These are phyloP conservation scores for Fraxinus platypoda DNA, from an alignment of 305 asterid species.

Conservation along the genomic window DNA sequence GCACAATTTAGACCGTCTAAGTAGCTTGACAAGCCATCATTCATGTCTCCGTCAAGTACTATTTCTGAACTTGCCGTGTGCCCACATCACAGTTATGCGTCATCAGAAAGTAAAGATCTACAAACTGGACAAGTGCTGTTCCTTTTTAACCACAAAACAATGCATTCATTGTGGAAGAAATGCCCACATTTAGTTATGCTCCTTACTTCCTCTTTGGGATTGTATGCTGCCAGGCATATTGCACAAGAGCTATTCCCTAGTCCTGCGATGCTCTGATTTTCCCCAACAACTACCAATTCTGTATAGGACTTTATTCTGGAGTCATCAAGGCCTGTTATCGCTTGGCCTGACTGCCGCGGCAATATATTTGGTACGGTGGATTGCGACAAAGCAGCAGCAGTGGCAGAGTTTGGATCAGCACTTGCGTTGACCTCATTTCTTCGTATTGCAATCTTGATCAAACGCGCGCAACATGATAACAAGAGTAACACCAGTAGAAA, in stretches of 20 bases:
- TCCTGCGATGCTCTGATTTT: not conserved
- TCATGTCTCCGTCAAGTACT: no score
- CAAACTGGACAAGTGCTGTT: conserved; percentile 54
- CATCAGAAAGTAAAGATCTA: conserved; percentile 33
- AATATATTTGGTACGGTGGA: not conserved
- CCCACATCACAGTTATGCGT: no score
- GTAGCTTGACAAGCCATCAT: no score
- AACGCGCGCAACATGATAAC: conserved; percentile 9
- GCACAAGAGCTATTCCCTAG: conserved; percentile 20
- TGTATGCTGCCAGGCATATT: conserved; percentile 38
- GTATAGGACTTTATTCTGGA: conserved; percentile 23
- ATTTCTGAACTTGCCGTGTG: no score
- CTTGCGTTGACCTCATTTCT: not conserved
- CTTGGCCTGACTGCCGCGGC: not conserved
- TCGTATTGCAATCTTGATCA: not conserved
- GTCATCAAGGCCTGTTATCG: conserved; percentile 18
- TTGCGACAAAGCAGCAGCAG: not conserved
- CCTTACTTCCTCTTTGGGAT: conserved; percentile 35
- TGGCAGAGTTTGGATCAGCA: not conserved
- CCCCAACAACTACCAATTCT: conserved; percentile 17
- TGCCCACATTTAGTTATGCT: conserved; percentile 47
- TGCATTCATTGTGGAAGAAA: conserved; percentile 47
- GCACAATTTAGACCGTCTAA: no score
- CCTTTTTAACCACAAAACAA: conserved; percentile 48
- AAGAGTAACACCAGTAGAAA: conserved; percentile 22